Evolutionary conservation across 768 basidiomycete genomes (phyloP).

Genomic region (Kwoniella sp.): DNA sequence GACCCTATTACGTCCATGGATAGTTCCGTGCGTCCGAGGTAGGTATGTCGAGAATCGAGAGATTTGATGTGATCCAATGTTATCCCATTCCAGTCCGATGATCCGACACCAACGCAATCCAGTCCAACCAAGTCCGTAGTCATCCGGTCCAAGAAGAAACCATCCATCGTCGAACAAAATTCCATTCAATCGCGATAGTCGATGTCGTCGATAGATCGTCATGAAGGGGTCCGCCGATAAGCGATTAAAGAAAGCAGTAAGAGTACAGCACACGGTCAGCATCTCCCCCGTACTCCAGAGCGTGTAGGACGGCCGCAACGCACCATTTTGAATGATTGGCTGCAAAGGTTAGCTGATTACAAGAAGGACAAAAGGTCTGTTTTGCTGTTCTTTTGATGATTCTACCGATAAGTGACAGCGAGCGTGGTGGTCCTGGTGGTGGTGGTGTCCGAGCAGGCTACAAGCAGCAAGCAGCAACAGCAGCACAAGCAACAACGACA

Average conservation of each 20-base stretch:
- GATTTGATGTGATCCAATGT: background rate
- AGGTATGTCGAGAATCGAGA: background rate
- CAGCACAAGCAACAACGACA: conserved; percentile 1
- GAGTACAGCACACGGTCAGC: conserved; percentile 14
- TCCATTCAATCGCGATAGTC: conserved; percentile 1
- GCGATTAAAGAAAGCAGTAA: background rate
- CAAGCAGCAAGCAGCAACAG: conserved; percentile 4
- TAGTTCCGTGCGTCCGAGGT: too few species aligned
- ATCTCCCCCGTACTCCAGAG: conserved; percentile 1
- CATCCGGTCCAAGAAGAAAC: background rate
- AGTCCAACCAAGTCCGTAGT: background rate
- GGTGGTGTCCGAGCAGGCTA: background rate
- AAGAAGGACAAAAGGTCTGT: background rate
- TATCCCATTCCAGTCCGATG: background rate
- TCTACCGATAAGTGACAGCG: background rate
- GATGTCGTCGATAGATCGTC: background rate
- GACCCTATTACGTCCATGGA: conserved; percentile 68
- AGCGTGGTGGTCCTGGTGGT: background rate
- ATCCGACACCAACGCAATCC: background rate
- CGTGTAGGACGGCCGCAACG: background rate
- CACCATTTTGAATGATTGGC: conserved; percentile 25
- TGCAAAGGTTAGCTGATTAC: conserved; percentile 19
- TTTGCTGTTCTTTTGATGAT: background rate
- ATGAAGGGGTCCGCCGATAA: conserved; percentile 1
- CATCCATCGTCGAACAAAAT: too few species aligned